Evolutionary conservation across 345 rosid species (phyloP), one percentile per base, ranked within the genome.

Genomic region (Firmiana major): DNA sequence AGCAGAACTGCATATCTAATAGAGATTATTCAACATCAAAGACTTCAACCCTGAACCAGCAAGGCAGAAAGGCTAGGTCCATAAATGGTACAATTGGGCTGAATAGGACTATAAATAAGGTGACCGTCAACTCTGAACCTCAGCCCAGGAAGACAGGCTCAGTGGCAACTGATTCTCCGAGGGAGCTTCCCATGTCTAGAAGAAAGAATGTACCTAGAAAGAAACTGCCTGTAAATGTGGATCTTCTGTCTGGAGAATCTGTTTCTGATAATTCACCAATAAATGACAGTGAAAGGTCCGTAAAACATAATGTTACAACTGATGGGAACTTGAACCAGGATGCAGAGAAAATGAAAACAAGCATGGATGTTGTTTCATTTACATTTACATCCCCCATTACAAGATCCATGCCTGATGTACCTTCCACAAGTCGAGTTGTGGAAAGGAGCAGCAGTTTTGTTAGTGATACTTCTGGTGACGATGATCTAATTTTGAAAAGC

Each of bases 341-440:
- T 3, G 40, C 51, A 58, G 85, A 79, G 46, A 83, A 82, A 77
- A 73, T 75, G 63, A 85, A 89, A 78, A 83, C 81, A 54, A 84
- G 86, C 67, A 85, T 80, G 84, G 95, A 94, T 84, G 88, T 94
- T 76, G 87, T 94, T 86, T 94, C 97, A 28, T 94, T 94, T 84
- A 93, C 94, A 12, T 94, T 94, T 75, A 84, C 94, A 4, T 89
- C 98, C 63, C 97, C 97, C 34, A 83, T 93, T 22, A 82, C 73
- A 48, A 48, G 22, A 16, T 69, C 73, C 22, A 16, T 69, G 73
- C 73, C 6, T 26, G 38, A 69, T 19, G 53, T 24, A 7, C 4
- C 57, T 68, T 68, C 73, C n/a, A 1, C 55, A 22, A 45, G 79
- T 70, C 77, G 70, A 63, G 71, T 13, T 48, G 66, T 17, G 49